phyloP scores from a whole-genome alignment of 2,329 filamentous ascomycete genomes.

The Penicillium sp. region DNA sequence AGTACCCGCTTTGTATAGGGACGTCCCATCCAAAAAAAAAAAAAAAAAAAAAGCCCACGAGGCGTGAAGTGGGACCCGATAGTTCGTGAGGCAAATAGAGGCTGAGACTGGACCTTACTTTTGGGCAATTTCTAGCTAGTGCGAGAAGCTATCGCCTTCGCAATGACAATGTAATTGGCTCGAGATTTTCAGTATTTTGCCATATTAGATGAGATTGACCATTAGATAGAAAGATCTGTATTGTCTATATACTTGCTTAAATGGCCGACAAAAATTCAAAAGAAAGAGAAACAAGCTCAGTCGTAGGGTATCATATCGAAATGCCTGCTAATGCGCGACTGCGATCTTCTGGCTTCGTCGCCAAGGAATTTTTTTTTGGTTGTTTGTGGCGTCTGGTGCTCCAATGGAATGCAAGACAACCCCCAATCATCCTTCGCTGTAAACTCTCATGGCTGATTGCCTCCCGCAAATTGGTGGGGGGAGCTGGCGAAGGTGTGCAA shows the following conservation, averaged over 20 bases:
- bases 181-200: not conserved
- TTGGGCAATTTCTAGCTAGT: not conserved
- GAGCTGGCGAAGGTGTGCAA: not conserved
- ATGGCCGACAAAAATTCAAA: slow-evolving; percentile 15
- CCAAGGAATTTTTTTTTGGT: slow-evolving; percentile 17
- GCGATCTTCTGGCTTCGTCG: slow-evolving; percentile 31
- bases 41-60: not conserved
- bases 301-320: slow-evolving; percentile 46
- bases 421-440: not conserved
- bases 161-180: not conserved
- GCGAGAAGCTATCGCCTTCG: not conserved
- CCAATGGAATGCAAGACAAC: slow-evolving; percentile 16
- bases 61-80: not conserved
- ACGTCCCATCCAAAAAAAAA: not conserved
- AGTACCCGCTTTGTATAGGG: slow-evolving; percentile 4
- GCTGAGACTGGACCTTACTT: slow-evolving; percentile 1
- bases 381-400: slow-evolving; percentile 16
- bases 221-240: slow-evolving; percentile 12
- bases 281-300: slow-evolving; percentile 34
- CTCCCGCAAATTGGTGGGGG: not conserved
- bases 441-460: not conserved
- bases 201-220: not conserved
- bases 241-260: slow-evolving; percentile 16
- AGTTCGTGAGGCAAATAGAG: not conserved
- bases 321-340: slow-evolving; percentile 43